Evolutionary conservation across 2,329 filamentous ascomycete genomes (phyloP).

Genomic region (Daldinia sp.): DNA sequence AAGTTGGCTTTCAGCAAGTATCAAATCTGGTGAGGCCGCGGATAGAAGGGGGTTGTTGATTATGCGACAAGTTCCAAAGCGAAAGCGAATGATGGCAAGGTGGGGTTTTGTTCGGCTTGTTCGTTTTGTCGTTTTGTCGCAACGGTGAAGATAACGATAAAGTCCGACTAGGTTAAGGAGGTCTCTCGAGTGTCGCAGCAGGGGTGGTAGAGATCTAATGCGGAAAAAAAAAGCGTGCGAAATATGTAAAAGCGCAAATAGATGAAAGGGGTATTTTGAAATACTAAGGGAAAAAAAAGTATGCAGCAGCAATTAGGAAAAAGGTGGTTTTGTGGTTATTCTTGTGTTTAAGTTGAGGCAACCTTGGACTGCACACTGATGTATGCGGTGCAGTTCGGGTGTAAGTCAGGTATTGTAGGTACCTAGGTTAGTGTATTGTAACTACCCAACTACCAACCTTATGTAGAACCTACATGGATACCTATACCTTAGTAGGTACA

Average conservation of each 20-base stretch:
- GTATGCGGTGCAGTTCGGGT: background rate
- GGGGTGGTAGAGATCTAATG: slow-evolving; percentile 7
- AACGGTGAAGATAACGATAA: slow-evolving; percentile 39
- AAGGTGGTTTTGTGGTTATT: background rate
- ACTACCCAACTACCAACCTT: no score
- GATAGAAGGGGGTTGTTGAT: slow-evolving; percentile 32
- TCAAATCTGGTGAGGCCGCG: slow-evolving; percentile 11
- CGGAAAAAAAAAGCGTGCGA: background rate
- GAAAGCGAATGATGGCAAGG: slow-evolving; percentile 30
- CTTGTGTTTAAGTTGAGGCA: background rate
- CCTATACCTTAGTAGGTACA: no score
- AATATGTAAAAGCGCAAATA: slow-evolving; percentile 6
- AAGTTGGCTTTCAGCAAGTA: slow-evolving; percentile 8
- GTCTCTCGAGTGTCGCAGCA: slow-evolving; percentile 25
- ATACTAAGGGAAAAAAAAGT: background rate
- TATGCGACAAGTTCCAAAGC: slow-evolving; percentile 38
- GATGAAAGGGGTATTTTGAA: background rate
- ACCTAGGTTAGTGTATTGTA: no score
- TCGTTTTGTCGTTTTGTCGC: no score
- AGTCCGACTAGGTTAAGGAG: slow-evolving; percentile 30
- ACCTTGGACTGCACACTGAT: background rate
- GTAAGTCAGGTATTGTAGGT: no score
- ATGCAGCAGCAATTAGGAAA: background rate
- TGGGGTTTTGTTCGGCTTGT: no score
- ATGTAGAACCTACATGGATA: no score